phyloP scores from a whole-genome alignment of 2,329 filamentous ascomycete species.

The Drechslerella dactyloides region DNA sequence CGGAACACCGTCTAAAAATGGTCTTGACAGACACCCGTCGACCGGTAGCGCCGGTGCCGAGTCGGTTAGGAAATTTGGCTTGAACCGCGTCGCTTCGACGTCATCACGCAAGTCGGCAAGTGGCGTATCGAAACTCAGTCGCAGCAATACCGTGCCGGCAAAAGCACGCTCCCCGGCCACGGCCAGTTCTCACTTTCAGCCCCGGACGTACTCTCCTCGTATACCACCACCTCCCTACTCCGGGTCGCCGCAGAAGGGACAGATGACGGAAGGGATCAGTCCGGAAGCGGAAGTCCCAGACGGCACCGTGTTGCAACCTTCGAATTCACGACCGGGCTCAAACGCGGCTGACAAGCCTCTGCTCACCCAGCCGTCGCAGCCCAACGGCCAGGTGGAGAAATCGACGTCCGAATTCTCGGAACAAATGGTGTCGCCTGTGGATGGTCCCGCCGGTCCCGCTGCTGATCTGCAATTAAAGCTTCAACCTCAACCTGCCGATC shows the following conservation, averaged over 20 bases:
- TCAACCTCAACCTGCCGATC: slow-evolving; percentile 15
- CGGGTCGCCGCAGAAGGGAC: slow-evolving; percentile 34
- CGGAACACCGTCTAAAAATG: slow-evolving; percentile 64
- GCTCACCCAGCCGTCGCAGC: slow-evolving; percentile 55
- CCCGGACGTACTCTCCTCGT: slow-evolving; percentile 63
- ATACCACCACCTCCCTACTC: slow-evolving; percentile 58
- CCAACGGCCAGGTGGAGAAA: slow-evolving; percentile 52
- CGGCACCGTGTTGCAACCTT: slow-evolving; percentile 51
- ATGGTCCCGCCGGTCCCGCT: slow-evolving; percentile 59
- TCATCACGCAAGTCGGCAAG: slow-evolving; percentile 76
- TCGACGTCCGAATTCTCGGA: slow-evolving; percentile 56
- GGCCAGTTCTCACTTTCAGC: slow-evolving; percentile 70
- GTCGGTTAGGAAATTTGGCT: slow-evolving; percentile 77
- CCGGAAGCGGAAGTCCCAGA: slow-evolving; percentile 55
- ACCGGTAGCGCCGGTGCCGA: slow-evolving; percentile 88
- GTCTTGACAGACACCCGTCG: slow-evolving; percentile 77
- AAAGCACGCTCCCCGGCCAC: slow-evolving; percentile 79
- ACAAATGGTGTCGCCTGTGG: slow-evolving; percentile 61
- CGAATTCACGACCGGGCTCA: slow-evolving; percentile 53
- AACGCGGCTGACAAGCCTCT: slow-evolving; percentile 43
- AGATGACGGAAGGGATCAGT: slow-evolving; percentile 18
- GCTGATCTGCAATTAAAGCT: slow-evolving; percentile 57
- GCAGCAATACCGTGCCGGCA: slow-evolving; percentile 91
- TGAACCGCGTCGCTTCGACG: slow-evolving; percentile 87
- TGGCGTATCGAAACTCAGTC: slow-evolving; percentile 67